Evolutionary conservation across 1,139 yeast species (phyloP).

Genomic region (Yamadazyma atlantica): DNA sequence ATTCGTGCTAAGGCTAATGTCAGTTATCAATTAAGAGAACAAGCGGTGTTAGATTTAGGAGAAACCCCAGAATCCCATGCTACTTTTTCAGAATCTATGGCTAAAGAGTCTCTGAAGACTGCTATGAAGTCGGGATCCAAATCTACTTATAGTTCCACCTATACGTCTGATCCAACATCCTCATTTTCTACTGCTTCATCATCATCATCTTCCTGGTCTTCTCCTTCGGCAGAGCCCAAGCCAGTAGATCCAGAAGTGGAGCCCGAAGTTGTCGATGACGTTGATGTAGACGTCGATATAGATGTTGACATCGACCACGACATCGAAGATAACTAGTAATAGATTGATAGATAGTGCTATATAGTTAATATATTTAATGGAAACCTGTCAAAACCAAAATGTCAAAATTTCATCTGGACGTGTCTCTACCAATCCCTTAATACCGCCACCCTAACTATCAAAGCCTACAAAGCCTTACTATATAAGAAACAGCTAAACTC

Average conservation of each 20-base stretch:
- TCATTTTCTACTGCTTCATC: background rate
- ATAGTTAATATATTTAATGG: too few species aligned
- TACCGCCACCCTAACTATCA: background rate
- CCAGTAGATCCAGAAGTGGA: conserved; percentile 5
- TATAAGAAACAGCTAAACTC: background rate
- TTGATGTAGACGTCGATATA: conserved; percentile 12
- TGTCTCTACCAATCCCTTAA: background rate
- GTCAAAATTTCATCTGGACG: background rate
- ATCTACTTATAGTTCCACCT: conserved; percentile 1
- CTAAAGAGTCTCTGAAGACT: conserved; percentile 1
- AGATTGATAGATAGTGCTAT: background rate
- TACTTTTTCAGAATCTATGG: conserved; percentile 4
- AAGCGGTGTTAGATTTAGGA: conserved; percentile 11
- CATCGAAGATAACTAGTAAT: background rate
- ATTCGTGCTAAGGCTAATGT: conserved; percentile 81
- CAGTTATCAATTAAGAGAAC: conserved; percentile 73
- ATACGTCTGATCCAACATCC: background rate
- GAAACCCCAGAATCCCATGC: conserved; percentile 1
- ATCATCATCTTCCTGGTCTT: background rate
- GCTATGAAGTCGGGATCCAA: background rate
- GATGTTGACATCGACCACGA: conserved; percentile 5
- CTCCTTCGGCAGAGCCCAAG: conserved; percentile 4
- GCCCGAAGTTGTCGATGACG: conserved; percentile 9
- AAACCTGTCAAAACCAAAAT: too few species aligned
- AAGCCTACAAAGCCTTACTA: background rate